phyloP scores from a whole-genome alignment of 139 green algal species.

The Chlamydomonas incerta region DNA sequence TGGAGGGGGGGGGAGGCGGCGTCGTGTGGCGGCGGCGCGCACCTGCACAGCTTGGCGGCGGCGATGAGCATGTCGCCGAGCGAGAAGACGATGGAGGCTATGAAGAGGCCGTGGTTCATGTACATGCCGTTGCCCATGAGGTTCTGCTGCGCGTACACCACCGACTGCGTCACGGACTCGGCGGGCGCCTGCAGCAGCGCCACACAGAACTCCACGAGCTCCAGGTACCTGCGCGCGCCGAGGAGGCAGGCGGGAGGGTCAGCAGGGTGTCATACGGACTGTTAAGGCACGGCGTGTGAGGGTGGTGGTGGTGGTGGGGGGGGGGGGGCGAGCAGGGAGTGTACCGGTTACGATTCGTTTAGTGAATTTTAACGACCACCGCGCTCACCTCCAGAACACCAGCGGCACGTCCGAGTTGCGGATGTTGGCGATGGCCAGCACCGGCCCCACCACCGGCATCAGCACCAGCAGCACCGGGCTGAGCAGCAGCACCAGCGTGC shows the following conservation, averaged over 20 bases:
- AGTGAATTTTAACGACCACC: too few relatives aligned
- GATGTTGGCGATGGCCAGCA: slow-evolving; percentile 50
- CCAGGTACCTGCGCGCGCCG: slow-evolving; percentile 57
- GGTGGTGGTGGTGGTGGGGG: too few relatives aligned
- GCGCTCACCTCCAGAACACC: slow-evolving; percentile 53
- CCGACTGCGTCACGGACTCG: slow-evolving; percentile 44
- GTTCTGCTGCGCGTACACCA: slow-evolving; percentile 50
- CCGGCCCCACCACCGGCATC: slow-evolving; percentile 41
- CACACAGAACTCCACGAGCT: slow-evolving; percentile 62
- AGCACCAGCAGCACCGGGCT: slow-evolving; percentile 39
- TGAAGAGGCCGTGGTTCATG: slow-evolving; percentile 49
- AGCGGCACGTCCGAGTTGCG: slow-evolving; percentile 50
- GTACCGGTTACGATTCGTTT: too few relatives aligned
- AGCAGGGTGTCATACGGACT: too few relatives aligned
- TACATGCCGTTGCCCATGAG: slow-evolving; percentile 51
- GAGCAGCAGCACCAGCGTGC: background rate
- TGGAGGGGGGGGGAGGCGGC: too few relatives aligned
- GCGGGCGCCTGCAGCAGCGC: slow-evolving; percentile 54
- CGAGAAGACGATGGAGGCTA: slow-evolving; percentile 55
- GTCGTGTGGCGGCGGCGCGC: background rate
- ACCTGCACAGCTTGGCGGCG: slow-evolving; percentile 45
- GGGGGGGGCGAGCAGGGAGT: too few relatives aligned
- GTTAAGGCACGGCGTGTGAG: too few relatives aligned
- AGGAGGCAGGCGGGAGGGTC: too few relatives aligned
- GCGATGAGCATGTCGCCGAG: slow-evolving; percentile 51